Base-by-base conservation (phyloP, 305 asterid genomes). In the Fraxinus nigra region DNA sequence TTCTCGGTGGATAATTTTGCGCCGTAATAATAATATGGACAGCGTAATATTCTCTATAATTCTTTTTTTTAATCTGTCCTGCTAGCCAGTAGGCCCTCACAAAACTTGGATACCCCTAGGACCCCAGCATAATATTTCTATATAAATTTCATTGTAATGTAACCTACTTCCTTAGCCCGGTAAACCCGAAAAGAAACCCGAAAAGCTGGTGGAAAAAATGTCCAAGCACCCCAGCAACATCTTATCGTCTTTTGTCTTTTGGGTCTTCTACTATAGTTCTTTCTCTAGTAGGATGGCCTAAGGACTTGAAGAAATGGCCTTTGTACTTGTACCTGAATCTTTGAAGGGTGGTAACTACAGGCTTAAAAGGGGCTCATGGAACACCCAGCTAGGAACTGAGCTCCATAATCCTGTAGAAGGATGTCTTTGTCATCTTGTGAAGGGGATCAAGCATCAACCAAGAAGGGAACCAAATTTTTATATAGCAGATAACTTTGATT, bases 301-400 rank as follows among this genome's bases (percentile, higher is more conserved):
- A 63, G 72, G 34, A 8, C 34, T 24, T 63, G 33, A 54, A n/a
- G 24, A 26, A 63, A 24, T 63, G 32, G 70, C 33, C 70, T 61
- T 22, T 7, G 13, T 22, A 63, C 33, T 22, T 20, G 13, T 22
- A 63, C 33, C 16, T 24, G 32, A 63, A 54, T 54, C 33, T 22
- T 26, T 61, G 72, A 63, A 24, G 72, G 34, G 7, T 24, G n/a
- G 72, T 22, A 63, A 63, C 34, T 24, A 22, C 7, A 8, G 26
- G 28, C 33, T 63, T 22, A 30, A 30, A 63, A 63, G 7, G 30
- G 72, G 72, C 32, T 63, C 32, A 63, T 63, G 72, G 72, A 63
- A 63, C 72, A 63, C 72, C 72, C 72, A 63, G 34, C n/a, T 63
- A 63, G 34, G 72, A 63, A 63, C n/a, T 63, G 72, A 63, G 72